These are phyloP conservation scores for Hippophae rhamnoides DNA, from an alignment of 306 rosid species.

Conservation along the genomic window DNA sequence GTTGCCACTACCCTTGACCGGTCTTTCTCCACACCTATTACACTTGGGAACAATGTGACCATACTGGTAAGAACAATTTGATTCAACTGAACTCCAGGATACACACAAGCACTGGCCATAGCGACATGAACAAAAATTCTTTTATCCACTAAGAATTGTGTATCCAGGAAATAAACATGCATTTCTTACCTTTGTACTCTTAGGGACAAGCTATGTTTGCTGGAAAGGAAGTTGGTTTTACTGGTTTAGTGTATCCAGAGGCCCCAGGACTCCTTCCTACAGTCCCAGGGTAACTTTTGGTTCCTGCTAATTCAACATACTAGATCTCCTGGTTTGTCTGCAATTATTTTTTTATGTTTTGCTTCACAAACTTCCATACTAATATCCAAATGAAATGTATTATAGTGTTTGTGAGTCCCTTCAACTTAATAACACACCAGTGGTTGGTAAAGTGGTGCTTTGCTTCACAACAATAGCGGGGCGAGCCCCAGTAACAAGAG, in stretches of 20 bases:
- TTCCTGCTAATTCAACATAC: not conserved
- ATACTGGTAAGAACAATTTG: slow-evolving; percentile 17
- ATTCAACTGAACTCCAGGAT: no score
- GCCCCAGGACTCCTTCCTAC: slow-evolving; percentile 4
- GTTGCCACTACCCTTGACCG: slow-evolving; percentile 41
- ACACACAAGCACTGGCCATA: no score
- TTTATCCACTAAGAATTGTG: no score
- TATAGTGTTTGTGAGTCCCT: slow-evolving; percentile 23
- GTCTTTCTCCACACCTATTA: slow-evolving; percentile 34
- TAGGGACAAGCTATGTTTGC: slow-evolving; percentile 26
- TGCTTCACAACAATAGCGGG: slow-evolving; percentile 17
- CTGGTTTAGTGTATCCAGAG: slow-evolving; percentile 32
- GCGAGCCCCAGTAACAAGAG: not conserved
- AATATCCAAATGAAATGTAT: not conserved
- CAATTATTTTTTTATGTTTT: not conserved
- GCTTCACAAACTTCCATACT: not conserved
- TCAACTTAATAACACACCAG: slow-evolving; percentile 13
- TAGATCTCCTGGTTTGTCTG: not conserved
- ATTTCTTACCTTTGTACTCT: no score
- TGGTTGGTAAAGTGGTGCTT: slow-evolving; percentile 28
- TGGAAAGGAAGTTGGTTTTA: slow-evolving; percentile 24
- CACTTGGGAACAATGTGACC: slow-evolving; percentile 39
- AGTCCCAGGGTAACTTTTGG: slow-evolving; percentile 5
- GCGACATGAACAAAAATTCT: no score
- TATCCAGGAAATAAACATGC: no score